These are phyloP conservation scores for Epichloe scottii DNA, from an alignment of 2,329 filamentous ascomycete species.

Conservation along the genomic window DNA sequence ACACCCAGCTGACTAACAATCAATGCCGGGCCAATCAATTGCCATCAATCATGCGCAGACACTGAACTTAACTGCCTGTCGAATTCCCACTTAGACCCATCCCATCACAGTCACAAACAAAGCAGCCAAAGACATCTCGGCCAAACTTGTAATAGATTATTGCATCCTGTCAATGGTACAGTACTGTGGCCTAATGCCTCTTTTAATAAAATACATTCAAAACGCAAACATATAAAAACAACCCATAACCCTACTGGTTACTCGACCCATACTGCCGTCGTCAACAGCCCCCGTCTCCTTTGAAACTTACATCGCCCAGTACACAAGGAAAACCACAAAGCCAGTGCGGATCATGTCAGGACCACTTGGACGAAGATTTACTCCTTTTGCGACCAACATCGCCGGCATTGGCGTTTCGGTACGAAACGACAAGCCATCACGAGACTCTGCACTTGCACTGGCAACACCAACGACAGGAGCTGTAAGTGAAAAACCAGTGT, in stretches of 20 bases:
- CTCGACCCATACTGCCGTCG: neutral
- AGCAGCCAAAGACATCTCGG: neutral
- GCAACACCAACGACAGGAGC: neutral
- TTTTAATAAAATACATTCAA: conserved; percentile 7
- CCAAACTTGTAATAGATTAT: conserved; percentile 7
- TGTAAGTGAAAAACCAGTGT: neutral
- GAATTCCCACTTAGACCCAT: too few species aligned
- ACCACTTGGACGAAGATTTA: neutral
- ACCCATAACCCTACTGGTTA: conserved; percentile 2
- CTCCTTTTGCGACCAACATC: neutral
- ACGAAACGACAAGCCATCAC: neutral
- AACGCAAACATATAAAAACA: conserved; percentile 7
- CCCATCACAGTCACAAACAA: neutral
- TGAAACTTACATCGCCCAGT: neutral
- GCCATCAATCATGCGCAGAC: too few species aligned
- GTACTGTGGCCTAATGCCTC: conserved; percentile 3
- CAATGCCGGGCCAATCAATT: too few species aligned
- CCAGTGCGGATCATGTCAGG: neutral
- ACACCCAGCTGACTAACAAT: too few species aligned
- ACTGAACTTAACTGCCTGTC: too few species aligned
- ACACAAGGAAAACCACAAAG: neutral
- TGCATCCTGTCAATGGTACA: conserved; percentile 1
- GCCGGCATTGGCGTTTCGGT: conserved; percentile 1
- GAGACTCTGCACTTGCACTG: neutral
- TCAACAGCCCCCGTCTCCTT: neutral